Evolutionary conservation across 306 rosid species (phyloP), one percentile per base, ranked within the genome.

Genomic region (Lupinus albus): DNA sequence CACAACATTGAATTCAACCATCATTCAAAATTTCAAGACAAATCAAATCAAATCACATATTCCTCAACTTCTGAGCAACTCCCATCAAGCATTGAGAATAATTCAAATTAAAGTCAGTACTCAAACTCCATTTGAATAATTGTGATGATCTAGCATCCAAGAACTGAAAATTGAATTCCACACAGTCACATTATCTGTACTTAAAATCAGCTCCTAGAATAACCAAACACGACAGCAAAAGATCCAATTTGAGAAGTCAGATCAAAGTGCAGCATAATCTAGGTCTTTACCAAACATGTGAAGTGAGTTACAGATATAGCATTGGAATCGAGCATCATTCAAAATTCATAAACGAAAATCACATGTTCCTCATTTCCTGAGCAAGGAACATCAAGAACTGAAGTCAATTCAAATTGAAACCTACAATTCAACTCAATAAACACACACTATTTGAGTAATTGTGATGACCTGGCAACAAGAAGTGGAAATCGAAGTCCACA

Each of bases 211-310:
- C 12, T 67, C 63, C 70, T 48, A 58, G 25, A 53, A 45, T 68
- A 21, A 35, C 70, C 35, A 55, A 70, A 42, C 49, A 73, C 70
- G 32, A 42, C 36, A 1, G 73, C 50, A 61, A 18, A 53, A 45
- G 52, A 56, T 55, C 70, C 51, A 2, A 32, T 18, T 41, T 11
- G n/a, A 39, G 67, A 33, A 33, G 6, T 6, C 38, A 33, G 5
- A 33, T 6, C 38, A 6, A 33, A 77, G 74, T 68, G 76, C 73
- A 25, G 39, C 71, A 53, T 57, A 78, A 60, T 32, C 51, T 12
- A 20, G 75, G 39, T 50, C 10, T 28, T 11, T 7, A 58, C 36
- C 13, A 33, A 51, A 6, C 25, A 54, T 17, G 11, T 7, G 36
- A 8, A 38, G 11, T 38, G 42, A 38, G 42, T 39, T 7, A 39